Evolutionary conservation across 2,329 filamentous ascomycete genomes (phyloP), one percentile per base, ranked within the genome.

Genomic region (Chaetomium olivaceum): DNA sequence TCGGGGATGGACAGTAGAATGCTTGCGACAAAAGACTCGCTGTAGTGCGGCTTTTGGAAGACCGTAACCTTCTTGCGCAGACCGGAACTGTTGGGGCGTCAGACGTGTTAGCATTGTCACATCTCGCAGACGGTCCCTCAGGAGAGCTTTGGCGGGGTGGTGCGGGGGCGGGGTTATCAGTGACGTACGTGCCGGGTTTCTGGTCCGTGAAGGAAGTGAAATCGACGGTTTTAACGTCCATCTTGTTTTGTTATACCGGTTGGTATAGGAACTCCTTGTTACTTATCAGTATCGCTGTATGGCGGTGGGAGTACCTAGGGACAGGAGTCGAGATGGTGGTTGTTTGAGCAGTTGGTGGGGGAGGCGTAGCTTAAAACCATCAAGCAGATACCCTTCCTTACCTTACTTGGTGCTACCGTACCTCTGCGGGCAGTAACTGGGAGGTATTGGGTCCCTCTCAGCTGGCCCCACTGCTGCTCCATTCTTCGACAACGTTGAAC

Each of bases 11-110:
- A 97, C 68, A 96, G 88, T 72, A 99, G 87, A 77, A 97, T 97
- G 79, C 92, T 94, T 71, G 94, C 86, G 72, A 99, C 87, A 79
- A 99, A 99, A 61, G 94, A 89, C 82, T 99, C 95, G 80, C 92
- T 93, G 86, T 99, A 99, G 82, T 99, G 87, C 67, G 89, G 85
- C 80, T 97, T 85, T 80, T 99, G 92, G 85, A 99, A 99, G 77
- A 97, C 91, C 76, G 92, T 93, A 82, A 98, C 95, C 88, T 96
- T 98, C 83, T 99, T 99, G 71, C 95, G 93, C 79, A 99, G 92
- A 80, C 95, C 95, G 72, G 95, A 99, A 73, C 94, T 98, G 75
- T 23, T 64, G 46, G 57, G 23, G 16, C 51, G 19, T 4, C 3
- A 21, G 16, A 29, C 11, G 11, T 21, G 54, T 68, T 29, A 68